phyloP scores from a whole-genome alignment of 2,329 filamentous ascomycete species.

The Phialophora tarda region DNA sequence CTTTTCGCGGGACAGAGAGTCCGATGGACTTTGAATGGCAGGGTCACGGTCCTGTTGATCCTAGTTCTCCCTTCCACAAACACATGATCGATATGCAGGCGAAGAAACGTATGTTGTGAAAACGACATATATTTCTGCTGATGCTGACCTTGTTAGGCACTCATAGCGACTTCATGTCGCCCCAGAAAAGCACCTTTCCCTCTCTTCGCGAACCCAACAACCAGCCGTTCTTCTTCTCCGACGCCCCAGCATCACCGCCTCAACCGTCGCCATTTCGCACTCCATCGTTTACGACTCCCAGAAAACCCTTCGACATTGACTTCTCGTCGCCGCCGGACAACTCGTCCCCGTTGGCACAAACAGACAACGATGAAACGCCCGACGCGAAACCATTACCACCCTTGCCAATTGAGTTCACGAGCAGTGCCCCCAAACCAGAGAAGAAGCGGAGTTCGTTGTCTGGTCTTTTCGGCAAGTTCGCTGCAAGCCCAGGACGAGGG shows the following conservation, averaged over 20 bases:
- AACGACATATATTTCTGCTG: not conserved
- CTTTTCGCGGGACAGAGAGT: conserved; percentile 47
- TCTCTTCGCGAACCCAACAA: conserved; percentile 57
- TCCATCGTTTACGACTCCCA: conserved; percentile 56
- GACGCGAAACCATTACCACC: conserved; percentile 44
- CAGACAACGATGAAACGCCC: conserved; percentile 57
- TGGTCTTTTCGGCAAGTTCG: conserved; percentile 51
- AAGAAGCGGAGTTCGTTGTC: conserved; percentile 50
- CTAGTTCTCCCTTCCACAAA: conserved; percentile 55
- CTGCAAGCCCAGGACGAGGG: conserved; percentile 65
- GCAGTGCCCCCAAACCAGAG: conserved; percentile 33
- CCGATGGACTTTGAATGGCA: conserved; percentile 61
- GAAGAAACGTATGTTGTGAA: conserved; percentile 51
- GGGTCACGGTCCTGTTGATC: conserved; percentile 51
- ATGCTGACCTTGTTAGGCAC: conserved; percentile 43
- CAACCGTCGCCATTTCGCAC: conserved; percentile 48
- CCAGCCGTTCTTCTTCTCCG: conserved; percentile 58
- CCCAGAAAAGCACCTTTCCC: conserved; percentile 56
- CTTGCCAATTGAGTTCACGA: conserved; percentile 37
- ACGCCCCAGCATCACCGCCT: conserved; percentile 43
- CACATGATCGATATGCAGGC: conserved; percentile 49
- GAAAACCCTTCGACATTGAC: conserved; percentile 52
- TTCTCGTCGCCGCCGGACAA: conserved; percentile 57
- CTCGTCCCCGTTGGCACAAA: conserved; percentile 52
- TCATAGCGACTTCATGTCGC: conserved; percentile 51